phyloP scores from a whole-genome alignment of 495 filamentous ascomycete genomes.

The Daldinia childiae region DNA sequence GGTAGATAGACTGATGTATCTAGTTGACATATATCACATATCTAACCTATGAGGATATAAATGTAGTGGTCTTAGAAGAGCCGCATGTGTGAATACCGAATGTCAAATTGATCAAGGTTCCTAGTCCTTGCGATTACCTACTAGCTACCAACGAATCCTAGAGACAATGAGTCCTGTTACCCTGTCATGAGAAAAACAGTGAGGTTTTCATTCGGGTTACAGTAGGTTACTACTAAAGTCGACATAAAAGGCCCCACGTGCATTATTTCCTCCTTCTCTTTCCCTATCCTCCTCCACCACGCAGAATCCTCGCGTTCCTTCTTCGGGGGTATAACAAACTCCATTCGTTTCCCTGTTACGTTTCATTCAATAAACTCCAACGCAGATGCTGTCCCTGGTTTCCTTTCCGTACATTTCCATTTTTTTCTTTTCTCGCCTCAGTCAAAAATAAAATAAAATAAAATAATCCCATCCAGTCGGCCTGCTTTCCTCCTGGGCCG shows the following conservation, averaged over 20 bases:
- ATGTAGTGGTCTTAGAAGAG: background rate
- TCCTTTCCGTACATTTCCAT: conserved; percentile 13
- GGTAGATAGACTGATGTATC: background rate
- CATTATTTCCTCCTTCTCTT: background rate
- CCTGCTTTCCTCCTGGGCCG: conserved; percentile 4
- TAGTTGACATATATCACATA: too few relatives aligned
- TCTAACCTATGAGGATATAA: too few relatives aligned
- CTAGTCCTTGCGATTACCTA: background rate
- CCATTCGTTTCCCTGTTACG: conserved; percentile 31
- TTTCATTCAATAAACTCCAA: conserved; percentile 37
- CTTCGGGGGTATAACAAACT: conserved; percentile 42
- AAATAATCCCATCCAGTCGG: conserved; percentile 29
- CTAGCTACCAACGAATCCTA: background rate
- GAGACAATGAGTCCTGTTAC: too few relatives aligned
- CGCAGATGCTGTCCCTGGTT: conserved; percentile 37
- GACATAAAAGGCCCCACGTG: background rate
- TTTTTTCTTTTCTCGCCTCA: conserved; percentile 12
- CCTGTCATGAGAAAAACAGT: background rate
- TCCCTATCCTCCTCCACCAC: background rate
- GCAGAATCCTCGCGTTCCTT: conserved; percentile 3
- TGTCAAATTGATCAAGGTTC: background rate
- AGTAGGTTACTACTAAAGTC: background rate
- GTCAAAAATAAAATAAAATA: background rate
- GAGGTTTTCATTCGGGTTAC: conserved; percentile 1
- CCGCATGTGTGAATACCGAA: background rate